Percentiles rank a stretch among this genome's conserved stretches.
Evolutionary conservation across 2,329 filamentous ascomycete species (phyloP).

Genomic region (Calonectria fujianensis): DNA sequence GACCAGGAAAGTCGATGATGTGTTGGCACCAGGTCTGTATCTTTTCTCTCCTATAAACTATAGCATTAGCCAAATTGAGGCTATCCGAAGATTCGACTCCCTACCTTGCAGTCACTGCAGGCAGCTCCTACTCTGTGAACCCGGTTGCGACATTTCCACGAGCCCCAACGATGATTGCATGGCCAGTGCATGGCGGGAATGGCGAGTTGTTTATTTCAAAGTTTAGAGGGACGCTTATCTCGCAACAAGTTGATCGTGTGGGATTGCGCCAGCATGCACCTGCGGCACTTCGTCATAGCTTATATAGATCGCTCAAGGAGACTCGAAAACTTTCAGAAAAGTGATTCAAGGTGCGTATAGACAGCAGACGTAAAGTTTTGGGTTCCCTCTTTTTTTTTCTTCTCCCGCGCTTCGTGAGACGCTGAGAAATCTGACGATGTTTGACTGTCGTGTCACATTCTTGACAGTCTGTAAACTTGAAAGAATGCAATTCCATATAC

Average conservation of each 20-base stretch:
- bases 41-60: conserved; percentile 43
- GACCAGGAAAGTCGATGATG: conserved; percentile 49
- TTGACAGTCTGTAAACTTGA: conserved; percentile 13
- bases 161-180: conserved; percentile 51
- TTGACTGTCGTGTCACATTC: conserved; percentile 47
- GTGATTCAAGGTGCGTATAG: conserved; percentile 45
- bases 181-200: conserved; percentile 50
- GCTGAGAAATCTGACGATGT: conserved; percentile 37
- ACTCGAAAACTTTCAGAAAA: conserved; percentile 29
- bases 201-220: conserved; percentile 26
- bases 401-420: conserved; percentile 45
- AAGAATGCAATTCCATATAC: neutral
- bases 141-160: conserved; percentile 48
- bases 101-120: conserved; percentile 51
- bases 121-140: conserved; percentile 46
- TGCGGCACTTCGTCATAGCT: conserved; percentile 31
- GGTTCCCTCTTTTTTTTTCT: conserved; percentile 30
- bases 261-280: neutral
- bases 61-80: conserved; percentile 31
- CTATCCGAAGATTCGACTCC: conserved; percentile 20
- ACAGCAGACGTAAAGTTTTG: conserved; percentile 14
- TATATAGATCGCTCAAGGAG: conserved; percentile 44
- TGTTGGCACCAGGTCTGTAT: conserved; percentile 47
- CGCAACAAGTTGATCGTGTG: neutral
- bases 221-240: neutral